phyloP scores from a whole-genome alignment of 495 filamentous ascomycete species.

The Penicillium arizonense region DNA sequence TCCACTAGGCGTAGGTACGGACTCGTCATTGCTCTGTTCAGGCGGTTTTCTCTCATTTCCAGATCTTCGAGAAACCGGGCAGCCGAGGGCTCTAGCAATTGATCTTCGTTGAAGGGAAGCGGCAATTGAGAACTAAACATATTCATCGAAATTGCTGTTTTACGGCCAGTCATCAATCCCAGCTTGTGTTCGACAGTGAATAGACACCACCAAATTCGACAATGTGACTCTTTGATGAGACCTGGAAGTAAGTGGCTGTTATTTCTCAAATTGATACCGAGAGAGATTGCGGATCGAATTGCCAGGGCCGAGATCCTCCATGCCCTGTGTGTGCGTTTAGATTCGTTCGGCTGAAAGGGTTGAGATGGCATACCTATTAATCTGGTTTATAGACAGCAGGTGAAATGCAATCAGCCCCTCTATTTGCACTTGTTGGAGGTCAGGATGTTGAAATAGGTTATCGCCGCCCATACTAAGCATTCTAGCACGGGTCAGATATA shows the following conservation, averaged over 20 bases:
- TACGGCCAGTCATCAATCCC: slow-evolving; percentile 61
- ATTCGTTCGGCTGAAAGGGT: neutral
- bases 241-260: slow-evolving; percentile 44
- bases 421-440: slow-evolving; percentile 56
- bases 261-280: slow-evolving; percentile 67
- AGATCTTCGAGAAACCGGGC: slow-evolving; percentile 28
- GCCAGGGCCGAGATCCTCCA: slow-evolving; percentile 62
- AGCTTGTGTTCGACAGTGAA: slow-evolving; percentile 60
- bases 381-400: slow-evolving; percentile 53
- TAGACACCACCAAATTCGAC: slow-evolving; percentile 65
- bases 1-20: slow-evolving; percentile 25
- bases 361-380: slow-evolving; percentile 51
- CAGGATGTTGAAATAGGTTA: slow-evolving; percentile 46
- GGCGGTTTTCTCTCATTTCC: slow-evolving; percentile 27
- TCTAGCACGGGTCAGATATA: slow-evolving; percentile 55
- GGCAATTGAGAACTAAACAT: slow-evolving; percentile 58
- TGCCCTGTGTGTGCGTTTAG: slow-evolving; percentile 40
- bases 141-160: slow-evolving; percentile 50
- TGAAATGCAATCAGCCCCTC: slow-evolving; percentile 56
- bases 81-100: slow-evolving; percentile 31
- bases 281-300: slow-evolving; percentile 56
- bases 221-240: slow-evolving; percentile 56
- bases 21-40: slow-evolving; percentile 36
- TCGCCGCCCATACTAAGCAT: slow-evolving; percentile 48
- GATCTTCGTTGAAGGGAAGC: slow-evolving; percentile 55